Percentiles rank a stretch among this genome's conserved stretches.
Conservation (phyloP, 805 yeast species). For the Starmerella floricola region DNA sequence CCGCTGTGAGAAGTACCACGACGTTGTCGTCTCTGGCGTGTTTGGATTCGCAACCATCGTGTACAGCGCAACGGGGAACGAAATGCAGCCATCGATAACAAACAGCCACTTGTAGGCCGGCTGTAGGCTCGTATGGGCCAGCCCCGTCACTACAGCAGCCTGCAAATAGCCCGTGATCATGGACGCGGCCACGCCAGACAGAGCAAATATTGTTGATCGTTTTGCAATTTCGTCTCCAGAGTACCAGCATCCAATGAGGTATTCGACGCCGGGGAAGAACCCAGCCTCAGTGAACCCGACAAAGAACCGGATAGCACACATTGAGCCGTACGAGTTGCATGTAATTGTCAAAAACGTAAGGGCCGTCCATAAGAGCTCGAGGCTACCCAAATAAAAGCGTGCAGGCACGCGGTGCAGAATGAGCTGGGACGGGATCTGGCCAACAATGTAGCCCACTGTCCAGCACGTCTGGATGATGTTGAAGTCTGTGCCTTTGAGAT, state of each 20-base stretch:
- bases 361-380: slow-evolving; percentile 37
- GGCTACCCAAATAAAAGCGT: slow-evolving; percentile 35
- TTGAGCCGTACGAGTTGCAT: slow-evolving; percentile 38
- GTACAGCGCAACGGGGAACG: slow-evolving; percentile 36
- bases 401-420: slow-evolving; percentile 35
- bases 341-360: slow-evolving; percentile 32
- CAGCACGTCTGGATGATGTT: slow-evolving; percentile 36
- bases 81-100: slow-evolving; percentile 35
- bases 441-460: slow-evolving; percentile 43
- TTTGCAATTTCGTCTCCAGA: slow-evolving; percentile 25
- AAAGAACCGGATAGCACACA: slow-evolving; percentile 27
- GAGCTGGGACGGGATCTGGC: slow-evolving; percentile 38
- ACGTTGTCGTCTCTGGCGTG: slow-evolving; percentile 36
- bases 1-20: slow-evolving; percentile 34
- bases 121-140: slow-evolving; percentile 24
- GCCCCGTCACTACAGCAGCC: slow-evolving; percentile 37
- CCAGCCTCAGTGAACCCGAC: slow-evolving; percentile 28
- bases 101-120: slow-evolving; percentile 38
- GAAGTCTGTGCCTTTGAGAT: slow-evolving; percentile 35
- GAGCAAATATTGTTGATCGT: slow-evolving; percentile 25
- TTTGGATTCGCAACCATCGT: slow-evolving; percentile 37
- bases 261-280: slow-evolving; percentile 28
- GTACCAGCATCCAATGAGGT: slow-evolving; percentile 27
- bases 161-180: slow-evolving; percentile 52
- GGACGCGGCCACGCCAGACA: slow-evolving; percentile 26